Percentiles rank a stretch among this genome's conserved stretches.
Evolutionary conservation across 2,329 filamentous ascomycete species (phyloP).

Genomic region (Uncinocarpus reesii): DNA sequence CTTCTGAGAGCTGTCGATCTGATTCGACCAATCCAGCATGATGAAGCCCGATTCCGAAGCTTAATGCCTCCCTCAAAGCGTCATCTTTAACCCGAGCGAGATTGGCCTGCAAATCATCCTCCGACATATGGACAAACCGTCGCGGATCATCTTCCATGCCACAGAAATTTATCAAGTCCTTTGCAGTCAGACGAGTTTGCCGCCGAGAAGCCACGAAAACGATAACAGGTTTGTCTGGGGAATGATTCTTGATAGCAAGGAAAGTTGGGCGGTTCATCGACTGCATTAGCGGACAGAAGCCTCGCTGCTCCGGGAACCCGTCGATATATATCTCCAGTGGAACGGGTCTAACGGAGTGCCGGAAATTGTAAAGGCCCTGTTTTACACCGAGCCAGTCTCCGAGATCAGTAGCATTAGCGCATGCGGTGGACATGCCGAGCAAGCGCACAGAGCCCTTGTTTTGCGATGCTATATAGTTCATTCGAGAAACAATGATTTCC

Average conservation of each 20-base stretch:
- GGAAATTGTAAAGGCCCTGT: conserved; percentile 91
- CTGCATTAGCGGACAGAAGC: conserved; percentile 96
- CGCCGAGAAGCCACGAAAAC: conserved; percentile 94
- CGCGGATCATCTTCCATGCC: conserved; percentile 97
- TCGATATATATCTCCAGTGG: conserved; percentile 95
- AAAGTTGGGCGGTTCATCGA: conserved; percentile 98
- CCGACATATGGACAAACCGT: conserved; percentile 84
- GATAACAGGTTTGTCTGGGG: conserved; percentile 91
- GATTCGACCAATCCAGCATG: conserved; percentile 94
- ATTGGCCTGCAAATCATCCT: conserved; percentile 83
- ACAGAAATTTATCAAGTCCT: conserved; percentile 93
- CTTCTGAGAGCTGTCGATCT: conserved; percentile 81
- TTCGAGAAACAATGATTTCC: conserved; percentile 83
- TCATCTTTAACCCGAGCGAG: conserved; percentile 88
- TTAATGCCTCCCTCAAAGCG: conserved; percentile 82
- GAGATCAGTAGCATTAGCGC: conserved; percentile 86
- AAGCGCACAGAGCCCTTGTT: conserved; percentile 81
- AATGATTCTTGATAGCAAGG: conserved; percentile 90
- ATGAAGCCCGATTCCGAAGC: conserved; percentile 92
- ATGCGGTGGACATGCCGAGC: conserved; percentile 98
- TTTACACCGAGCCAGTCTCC: conserved; percentile 97
- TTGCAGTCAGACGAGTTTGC: conserved; percentile 88
- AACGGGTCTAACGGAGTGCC: conserved; percentile 91
- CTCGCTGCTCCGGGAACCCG: conserved; percentile 86
- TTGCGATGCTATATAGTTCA: conserved; percentile 98